Percentiles rank a stretch among this genome's conserved stretches.
Conservation (phyloP, 331 rosid species). For the Telfairia occidentalis region DNA sequence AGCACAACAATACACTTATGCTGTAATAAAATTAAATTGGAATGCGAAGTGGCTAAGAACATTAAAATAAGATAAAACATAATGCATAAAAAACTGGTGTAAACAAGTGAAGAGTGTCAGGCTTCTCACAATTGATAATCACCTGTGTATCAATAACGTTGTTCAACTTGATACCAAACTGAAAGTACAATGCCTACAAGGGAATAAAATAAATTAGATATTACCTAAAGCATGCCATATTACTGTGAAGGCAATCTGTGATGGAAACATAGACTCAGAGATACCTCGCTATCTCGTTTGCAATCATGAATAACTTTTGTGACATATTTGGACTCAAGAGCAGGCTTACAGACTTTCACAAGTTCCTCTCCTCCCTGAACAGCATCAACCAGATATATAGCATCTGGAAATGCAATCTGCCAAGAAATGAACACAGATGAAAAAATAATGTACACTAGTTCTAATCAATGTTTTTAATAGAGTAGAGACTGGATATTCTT, state of each 20-base stretch:
- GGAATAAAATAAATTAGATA: slow-evolving; percentile 17
- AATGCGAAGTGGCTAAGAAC: not conserved
- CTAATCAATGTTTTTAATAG: not conserved
- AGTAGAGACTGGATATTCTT: not conserved
- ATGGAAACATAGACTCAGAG: slow-evolving; percentile 21
- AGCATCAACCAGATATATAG: slow-evolving; percentile 88
- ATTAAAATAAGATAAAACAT: not conserved
- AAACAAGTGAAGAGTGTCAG: not conserved
- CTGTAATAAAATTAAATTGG: not conserved
- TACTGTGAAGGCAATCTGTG: slow-evolving; percentile 6
- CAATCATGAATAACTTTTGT: slow-evolving; percentile 97
- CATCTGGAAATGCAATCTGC: slow-evolving; percentile 95
- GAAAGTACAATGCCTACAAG: slow-evolving; percentile 84
- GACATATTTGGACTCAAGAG: slow-evolving; percentile 80
- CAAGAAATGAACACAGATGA: slow-evolving; percentile 10
- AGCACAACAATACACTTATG: not conserved
- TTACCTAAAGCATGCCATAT: not conserved
- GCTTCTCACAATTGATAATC: slow-evolving; percentile 19
- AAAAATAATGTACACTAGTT: not conserved
- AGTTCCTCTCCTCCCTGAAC: slow-evolving; percentile 73
- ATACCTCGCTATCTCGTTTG: slow-evolving; percentile 97
- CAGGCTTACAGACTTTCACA: slow-evolving; percentile 86
- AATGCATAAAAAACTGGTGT: not conserved
- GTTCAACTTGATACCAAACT: slow-evolving; percentile 94
- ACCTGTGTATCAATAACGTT: slow-evolving; percentile 99